Base-by-base conservation (phyloP, 495 filamentous ascomycete genomes). In the Xylaria telfairii region DNA sequence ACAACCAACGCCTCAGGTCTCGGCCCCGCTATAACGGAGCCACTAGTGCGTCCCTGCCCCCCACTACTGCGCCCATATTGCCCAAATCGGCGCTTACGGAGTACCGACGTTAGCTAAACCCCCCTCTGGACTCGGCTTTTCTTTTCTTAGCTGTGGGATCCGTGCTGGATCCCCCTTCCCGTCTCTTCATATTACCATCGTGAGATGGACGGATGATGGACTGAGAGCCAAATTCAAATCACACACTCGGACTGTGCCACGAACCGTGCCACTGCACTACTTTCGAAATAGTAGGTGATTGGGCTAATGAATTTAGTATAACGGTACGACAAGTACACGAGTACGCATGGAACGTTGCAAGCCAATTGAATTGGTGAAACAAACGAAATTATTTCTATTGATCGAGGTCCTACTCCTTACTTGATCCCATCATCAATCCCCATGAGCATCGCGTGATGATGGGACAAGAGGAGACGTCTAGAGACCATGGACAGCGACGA, bases 321-420 rank as follows among this genome's bases (percentile, higher is more conserved):
- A 59, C 6, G 17, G 8, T 21, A 8, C 34, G 30, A 37, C 56
- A 59, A 59, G 56, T 37, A n/a, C 32, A 59, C 56, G 37, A 59
- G 56, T 37, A n/a, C 32, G 37, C 56, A 37, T 47, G 54, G 19
- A 59, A 60, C 53, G 53, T 60, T 59, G 53, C 65, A 46, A 68
- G 30, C 21, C 41, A 17, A 60, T 37, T 1, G 15, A 30, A 28
- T 24, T 8, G 26, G 26, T 47, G 53, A 24, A 26, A 68, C 66
- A 68, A 60, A 68, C 47, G 66, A 68, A 60, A 68, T 68, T 19
- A 26, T 60, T 34, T 59, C 66, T 60, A 54, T n/a, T 60, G 39
- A 68, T 60, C 24, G 39, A 32, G 49, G 65, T n/a, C 47, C 8
- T 54, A 5, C 65, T 57, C 39, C 28, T 5, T 60, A 61, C 28